Base-by-base conservation (phyloP, 2,329 filamentous ascomycete genomes). In the Helicocarpus griseus region DNA sequence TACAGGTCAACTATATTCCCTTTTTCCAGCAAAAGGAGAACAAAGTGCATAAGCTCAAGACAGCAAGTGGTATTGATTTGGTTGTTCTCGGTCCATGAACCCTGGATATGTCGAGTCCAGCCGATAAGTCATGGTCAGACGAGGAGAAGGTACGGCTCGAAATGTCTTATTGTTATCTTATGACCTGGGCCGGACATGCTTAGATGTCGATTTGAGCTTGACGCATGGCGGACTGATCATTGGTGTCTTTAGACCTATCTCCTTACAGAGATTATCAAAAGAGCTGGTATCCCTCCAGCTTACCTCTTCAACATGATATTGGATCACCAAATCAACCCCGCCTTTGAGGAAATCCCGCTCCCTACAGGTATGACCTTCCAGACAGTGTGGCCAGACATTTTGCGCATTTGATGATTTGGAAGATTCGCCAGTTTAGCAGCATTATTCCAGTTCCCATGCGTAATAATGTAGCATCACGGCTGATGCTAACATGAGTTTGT, bases 31-130 rank as follows among this genome's bases (percentile, higher is more conserved):
- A 31, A 31, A 2, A 31, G 7, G 7, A 31, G 13, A 2, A 7
- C 29, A 31, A 31, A 31, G 3, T 31, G 13, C 7, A 31, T 31
- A 44, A 29, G n/a, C 4, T 8, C 9, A 6, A 28, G 24, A 17
- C 24, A 24, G 29, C 13, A 19, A 31, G 9, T 31, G 48, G 39
- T 50, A 13, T 28, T 35, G 9, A 7, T 35, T 33, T 36, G 43
- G 53, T 22, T 53, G 45, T 50, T 52, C 54, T 58, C 52, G 56
- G 60, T 64, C 61, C 61, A 70, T 69, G 67, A 60, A 56, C 53
- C 48, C 60, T 62, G 68, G 67, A 69, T 60, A 72, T 72, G 69
- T 72, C 69, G 64, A 67, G 65, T 64, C 62, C 59, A 68, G 57
- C 63, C 52, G 69, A 71, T 58, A 67, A 61, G 58, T 64, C 64